Conservation (phyloP, 1,284 basidiomycete species). For the Cutaneotrichosporon sp. region DNA sequence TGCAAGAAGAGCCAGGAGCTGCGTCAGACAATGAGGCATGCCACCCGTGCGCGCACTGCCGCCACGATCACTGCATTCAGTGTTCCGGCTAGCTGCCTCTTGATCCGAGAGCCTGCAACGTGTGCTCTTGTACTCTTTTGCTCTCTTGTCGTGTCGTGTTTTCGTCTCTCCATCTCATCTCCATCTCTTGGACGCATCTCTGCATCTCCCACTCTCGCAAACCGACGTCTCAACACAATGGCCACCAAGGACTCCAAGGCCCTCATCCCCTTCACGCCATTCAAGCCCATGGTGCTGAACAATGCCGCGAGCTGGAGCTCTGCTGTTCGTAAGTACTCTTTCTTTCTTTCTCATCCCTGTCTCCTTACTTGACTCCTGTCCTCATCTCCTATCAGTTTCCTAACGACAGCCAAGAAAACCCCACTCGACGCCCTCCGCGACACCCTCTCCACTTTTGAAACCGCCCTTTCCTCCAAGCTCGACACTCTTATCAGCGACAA, state of each 20-base stretch:
- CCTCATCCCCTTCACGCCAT: constrained; percentile 3
- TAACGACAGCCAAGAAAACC: background rate
- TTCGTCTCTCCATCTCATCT: background rate
- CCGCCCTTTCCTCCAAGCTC: background rate
- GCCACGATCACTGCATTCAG: background rate
- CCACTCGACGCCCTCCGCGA: background rate
- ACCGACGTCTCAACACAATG: background rate
- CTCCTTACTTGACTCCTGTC: background rate
- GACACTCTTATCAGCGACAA: background rate
- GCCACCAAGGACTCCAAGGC: constrained; percentile 3
- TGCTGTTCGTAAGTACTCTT: background rate
- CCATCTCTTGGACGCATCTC: background rate
- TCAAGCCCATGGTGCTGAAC: constrained; percentile 1
- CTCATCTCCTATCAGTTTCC: background rate
- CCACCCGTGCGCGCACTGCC: background rate
- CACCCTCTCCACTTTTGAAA: background rate
- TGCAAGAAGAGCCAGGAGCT: background rate
- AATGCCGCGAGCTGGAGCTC: background rate
- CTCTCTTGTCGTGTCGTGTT: background rate
- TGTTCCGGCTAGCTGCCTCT: background rate
- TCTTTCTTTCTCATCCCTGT: background rate
- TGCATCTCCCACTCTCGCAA: background rate
- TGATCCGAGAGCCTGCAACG: background rate
- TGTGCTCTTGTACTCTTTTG: no score
- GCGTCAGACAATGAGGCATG: background rate